Evolutionary conservation across 495 filamentous ascomycete species (phyloP).

Genomic region (Podospora comata): DNA sequence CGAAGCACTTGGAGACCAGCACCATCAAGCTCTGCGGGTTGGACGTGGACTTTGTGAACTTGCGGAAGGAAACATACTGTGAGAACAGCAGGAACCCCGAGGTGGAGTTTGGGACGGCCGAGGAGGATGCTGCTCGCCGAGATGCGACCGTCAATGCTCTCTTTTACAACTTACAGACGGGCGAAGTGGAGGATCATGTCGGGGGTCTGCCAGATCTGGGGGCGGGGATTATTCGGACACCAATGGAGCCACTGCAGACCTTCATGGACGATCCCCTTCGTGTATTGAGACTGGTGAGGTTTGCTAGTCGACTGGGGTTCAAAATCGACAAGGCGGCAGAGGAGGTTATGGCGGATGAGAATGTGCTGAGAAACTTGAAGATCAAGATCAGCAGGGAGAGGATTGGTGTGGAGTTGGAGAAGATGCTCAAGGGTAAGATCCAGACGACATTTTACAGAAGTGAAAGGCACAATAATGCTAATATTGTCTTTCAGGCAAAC

Average conservation of each 20-base stretch:
- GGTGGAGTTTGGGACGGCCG: slow-evolving; percentile 89
- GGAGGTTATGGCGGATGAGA: slow-evolving; percentile 67
- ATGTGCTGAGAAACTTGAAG: slow-evolving; percentile 71
- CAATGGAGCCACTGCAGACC: slow-evolving; percentile 83
- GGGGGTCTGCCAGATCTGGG: slow-evolving; percentile 74
- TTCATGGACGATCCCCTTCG: slow-evolving; percentile 93
- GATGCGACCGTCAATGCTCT: slow-evolving; percentile 95
- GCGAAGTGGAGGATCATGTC: slow-evolving; percentile 80
- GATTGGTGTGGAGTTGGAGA: slow-evolving; percentile 77
- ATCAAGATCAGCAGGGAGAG: slow-evolving; percentile 91
- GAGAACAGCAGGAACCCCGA: slow-evolving; percentile 82
- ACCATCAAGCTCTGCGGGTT: slow-evolving; percentile 81
- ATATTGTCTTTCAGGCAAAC: slow-evolving; percentile 49
- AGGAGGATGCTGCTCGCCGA: slow-evolving; percentile 83
- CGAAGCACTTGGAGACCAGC: slow-evolving; percentile 93
- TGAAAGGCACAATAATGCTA: slow-evolving; percentile 1
- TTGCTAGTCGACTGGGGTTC: slow-evolving; percentile 82
- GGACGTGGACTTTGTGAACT: slow-evolving; percentile 91
- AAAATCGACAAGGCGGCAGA: slow-evolving; percentile 65
- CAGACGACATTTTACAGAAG: background rate
- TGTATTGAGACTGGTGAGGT: slow-evolving; percentile 83
- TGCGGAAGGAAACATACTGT: slow-evolving; percentile 86
- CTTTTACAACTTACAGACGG: slow-evolving; percentile 86
- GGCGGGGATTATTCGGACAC: slow-evolving; percentile 72
- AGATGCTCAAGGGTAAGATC: slow-evolving; percentile 74